Percentiles rank a stretch among this genome's conserved stretches.
Conservation (phyloP, 306 rosid species). For the Myrica gale region DNA sequence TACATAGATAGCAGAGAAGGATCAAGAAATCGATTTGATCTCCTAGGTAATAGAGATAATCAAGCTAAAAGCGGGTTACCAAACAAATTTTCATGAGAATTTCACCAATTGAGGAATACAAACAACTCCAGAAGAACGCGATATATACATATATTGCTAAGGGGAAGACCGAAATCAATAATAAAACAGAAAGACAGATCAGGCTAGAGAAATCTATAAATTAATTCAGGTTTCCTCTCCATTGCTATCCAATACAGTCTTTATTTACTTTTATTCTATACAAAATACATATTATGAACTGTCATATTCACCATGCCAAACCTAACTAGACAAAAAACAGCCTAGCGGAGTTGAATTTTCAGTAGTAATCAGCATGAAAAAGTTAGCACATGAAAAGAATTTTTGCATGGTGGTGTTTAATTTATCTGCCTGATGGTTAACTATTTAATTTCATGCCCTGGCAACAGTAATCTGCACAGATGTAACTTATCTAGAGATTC, state of each 20-base stretch:
- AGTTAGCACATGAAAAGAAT: neutral
- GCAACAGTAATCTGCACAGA: neutral
- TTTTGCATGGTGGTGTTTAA: neutral
- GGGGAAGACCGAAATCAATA: neutral
- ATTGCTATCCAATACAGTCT: neutral
- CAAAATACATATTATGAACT: too few species aligned
- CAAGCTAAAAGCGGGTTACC: neutral
- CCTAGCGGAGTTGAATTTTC: too few species aligned
- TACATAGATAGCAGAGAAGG: conserved; percentile 14
- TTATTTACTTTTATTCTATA: neutral
- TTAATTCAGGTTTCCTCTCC: neutral
- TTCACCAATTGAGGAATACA: neutral
- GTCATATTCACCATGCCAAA: neutral
- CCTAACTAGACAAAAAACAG: neutral
- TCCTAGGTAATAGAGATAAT: neutral
- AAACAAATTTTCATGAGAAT: neutral
- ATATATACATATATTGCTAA: too few species aligned
- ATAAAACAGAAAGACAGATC: neutral
- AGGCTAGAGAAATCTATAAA: neutral
- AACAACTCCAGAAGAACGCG: neutral
- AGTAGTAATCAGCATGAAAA: neutral
- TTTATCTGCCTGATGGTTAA: neutral
- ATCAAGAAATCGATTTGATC: conserved; percentile 20
- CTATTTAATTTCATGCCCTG: neutral
- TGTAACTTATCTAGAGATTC: too few species aligned